A percentile compares a stretch with the other conserved stretches of the same genome.
Conservation (phyloP, 805 yeast species). For the Saturnispora saitoi region DNA sequence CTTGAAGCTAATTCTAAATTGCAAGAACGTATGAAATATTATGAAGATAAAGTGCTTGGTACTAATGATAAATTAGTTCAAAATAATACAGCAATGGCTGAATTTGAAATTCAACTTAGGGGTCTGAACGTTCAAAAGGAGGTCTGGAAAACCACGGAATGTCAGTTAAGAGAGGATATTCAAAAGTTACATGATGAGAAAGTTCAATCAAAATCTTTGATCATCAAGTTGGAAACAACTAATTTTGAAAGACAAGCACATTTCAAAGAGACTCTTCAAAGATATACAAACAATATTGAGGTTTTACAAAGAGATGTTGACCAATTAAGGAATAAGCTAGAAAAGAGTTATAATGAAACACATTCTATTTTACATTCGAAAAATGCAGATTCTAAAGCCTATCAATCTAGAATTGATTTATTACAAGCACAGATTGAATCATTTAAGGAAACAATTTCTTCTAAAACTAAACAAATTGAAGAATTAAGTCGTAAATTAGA, state of each 20-base stretch:
- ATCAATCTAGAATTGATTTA: conserved; percentile 53
- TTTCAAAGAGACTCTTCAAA: conserved; percentile 39
- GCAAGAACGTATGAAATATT: conserved; percentile 36
- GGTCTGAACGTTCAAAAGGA: conserved; percentile 48
- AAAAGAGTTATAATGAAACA: conserved; percentile 42
- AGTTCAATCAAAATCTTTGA: conserved; percentile 44
- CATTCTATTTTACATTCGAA: conserved; percentile 42
- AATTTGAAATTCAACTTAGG: conserved; percentile 36
- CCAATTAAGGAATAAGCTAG: conserved; percentile 36
- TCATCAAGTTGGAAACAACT: conserved; percentile 51
- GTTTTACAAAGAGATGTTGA: conserved; percentile 41
- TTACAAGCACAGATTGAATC: conserved; percentile 37
- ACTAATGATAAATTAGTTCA: conserved; percentile 49
- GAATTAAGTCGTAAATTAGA: conserved; percentile 33
- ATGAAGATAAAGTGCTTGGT: conserved; percentile 40
- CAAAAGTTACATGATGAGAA: conserved; percentile 49
- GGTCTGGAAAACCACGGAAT: conserved; percentile 40
- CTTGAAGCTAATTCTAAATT: conserved; percentile 31
- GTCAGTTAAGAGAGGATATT: conserved; percentile 45
- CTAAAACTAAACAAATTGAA: conserved; percentile 34
- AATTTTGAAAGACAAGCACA: conserved; percentile 53
- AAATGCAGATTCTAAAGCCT: conserved; percentile 47
- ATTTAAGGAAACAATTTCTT: conserved; percentile 34
- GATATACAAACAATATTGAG: conserved; percentile 42
- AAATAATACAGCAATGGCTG: conserved; percentile 37